phyloP scores from a whole-genome alignment of 305 asterid species.

The Euphrasia arctica region DNA sequence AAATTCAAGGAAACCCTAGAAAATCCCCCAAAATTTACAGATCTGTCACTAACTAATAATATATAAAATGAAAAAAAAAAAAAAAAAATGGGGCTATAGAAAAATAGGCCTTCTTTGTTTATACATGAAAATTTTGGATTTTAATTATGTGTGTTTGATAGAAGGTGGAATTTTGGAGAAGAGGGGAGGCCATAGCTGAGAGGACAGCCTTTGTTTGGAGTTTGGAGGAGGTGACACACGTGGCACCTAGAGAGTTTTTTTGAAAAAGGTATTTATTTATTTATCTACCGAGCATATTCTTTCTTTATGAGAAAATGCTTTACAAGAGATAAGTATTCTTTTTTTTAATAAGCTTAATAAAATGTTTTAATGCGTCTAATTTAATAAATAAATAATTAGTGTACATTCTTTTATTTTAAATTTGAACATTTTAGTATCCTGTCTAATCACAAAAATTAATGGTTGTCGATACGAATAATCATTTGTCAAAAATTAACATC shows the following conservation, averaged over 20 bases:
- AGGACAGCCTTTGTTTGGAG: conserved; percentile 1
- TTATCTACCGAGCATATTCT: conserved; percentile 45
- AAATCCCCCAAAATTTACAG: conserved; percentile 32
- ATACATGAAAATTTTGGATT: conserved; percentile 4
- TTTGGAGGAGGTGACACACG: conserved; percentile 47
- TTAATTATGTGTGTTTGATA: background rate
- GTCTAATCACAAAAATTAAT: too few species aligned
- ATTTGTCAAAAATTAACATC: too few species aligned
- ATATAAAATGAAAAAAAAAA: background rate
- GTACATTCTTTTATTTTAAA: too few species aligned
- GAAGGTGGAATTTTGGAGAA: conserved; percentile 26
- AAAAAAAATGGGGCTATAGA: conserved; percentile 3
- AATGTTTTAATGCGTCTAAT: too few species aligned
- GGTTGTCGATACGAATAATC: too few species aligned
- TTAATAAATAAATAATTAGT: too few species aligned
- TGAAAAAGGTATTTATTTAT: conserved; percentile 52
- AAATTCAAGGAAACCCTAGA: conserved; percentile 37
- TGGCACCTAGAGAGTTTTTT: conserved; percentile 37
- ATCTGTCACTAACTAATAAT: conserved; percentile 23
- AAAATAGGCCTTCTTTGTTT: background rate
- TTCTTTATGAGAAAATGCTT: background rate
- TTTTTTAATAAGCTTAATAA: too few species aligned
- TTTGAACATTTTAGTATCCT: too few species aligned
- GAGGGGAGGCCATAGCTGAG: conserved; percentile 22
- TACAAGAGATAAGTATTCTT: too few species aligned